phyloP scores from a whole-genome alignment of 257 asterid genomes.

The Paraleonurus japonicus region DNA sequence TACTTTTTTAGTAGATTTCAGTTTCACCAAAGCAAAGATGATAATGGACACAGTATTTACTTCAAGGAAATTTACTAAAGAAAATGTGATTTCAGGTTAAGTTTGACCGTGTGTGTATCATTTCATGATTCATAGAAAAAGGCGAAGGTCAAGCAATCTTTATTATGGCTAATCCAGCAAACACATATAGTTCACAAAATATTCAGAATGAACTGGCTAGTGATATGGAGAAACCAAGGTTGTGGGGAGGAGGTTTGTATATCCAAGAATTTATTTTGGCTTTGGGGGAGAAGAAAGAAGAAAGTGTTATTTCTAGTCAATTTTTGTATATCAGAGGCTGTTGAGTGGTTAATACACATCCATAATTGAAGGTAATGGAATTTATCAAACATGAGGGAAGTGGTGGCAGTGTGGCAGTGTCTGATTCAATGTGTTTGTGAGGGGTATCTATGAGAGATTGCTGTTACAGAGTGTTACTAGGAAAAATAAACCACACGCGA shows the following conservation, averaged over 20 bases:
- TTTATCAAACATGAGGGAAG: neutral
- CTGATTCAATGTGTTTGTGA: neutral
- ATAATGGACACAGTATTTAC: neutral
- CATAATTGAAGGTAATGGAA: neutral
- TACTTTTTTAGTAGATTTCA: neutral
- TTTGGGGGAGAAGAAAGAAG: neutral
- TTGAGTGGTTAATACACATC: neutral
- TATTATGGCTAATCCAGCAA: neutral
- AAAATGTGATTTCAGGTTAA: neutral
- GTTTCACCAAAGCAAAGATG: neutral
- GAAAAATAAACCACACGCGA: neutral
- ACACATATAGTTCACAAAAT: neutral
- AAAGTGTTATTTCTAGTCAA: neutral
- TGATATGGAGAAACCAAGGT: neutral
- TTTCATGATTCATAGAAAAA: neutral
- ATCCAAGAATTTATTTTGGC: neutral
- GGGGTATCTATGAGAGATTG: neutral
- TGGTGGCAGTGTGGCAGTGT: neutral
- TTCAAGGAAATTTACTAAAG: neutral
- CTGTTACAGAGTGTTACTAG: neutral
- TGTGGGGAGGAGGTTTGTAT: neutral
- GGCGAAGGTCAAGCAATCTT: neutral
- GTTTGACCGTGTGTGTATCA: neutral
- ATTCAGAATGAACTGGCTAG: neutral
- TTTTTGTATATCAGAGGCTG: neutral